Base-by-base conservation (phyloP, 768 basidiomycete species). In the Boletus fagicola region DNA sequence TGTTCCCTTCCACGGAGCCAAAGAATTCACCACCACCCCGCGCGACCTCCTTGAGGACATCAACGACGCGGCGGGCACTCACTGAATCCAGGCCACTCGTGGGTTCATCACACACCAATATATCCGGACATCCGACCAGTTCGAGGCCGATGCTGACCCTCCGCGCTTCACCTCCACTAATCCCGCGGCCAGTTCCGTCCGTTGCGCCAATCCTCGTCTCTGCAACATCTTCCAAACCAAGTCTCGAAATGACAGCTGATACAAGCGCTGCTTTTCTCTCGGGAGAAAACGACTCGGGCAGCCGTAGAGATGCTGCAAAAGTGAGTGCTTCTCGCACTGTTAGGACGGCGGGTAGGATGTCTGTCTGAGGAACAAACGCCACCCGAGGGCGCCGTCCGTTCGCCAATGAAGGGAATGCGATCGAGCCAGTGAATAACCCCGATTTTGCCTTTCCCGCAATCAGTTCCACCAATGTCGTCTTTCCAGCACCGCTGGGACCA, bases 401-500 rank as follows among this genome's bases (percentile, higher is more conserved):
- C 31, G 68, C 62, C 18, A 74, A 70, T 5, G 72, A 65, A 13
- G 79, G 78, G 69, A 87, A 87, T 5, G 77, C 67, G 47, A 95
- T 87, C 3, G 72, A 72, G 4, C 95, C 95, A 2, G 83, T 77
- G 2, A 80, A 78, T 3, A 76, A 66, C 0, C 94, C 95, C 0
- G 80, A 78, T 74, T 97, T 98, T 62, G 75, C 76, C 69, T 89
- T 94, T 2, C 88, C 86, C 0, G 94, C 91, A 11, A 98, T 81
- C 38, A 97, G 84, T 66, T 98, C 95, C 18, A 97, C 87, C 38
- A 98, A 77, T 0, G 94, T 94, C 0, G 91, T 92, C 72, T 96
- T 96, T 43, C 94, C 94, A 18, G 93, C 92, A 78, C 94, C 94
- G 63, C 89, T 91, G 0, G 95, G 94, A 0, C 95, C 95, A 4